Conservation (phyloP, 495 filamentous ascomycete genomes). For the Podospora tetraspora region DNA sequence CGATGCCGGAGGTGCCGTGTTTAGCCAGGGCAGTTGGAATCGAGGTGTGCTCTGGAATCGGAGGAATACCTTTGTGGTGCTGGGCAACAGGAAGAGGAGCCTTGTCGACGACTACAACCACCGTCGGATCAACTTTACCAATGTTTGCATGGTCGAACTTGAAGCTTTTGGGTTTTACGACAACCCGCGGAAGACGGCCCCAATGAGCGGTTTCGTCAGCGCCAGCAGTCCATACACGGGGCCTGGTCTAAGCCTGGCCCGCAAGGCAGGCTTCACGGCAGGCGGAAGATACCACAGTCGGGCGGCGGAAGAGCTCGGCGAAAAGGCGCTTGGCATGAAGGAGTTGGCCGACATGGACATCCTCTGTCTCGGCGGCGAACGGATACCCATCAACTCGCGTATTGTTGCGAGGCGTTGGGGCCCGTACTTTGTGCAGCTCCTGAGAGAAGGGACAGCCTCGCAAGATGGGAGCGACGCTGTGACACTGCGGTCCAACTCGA, state of each 20-base stretch:
- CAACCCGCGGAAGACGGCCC: constrained; percentile 72
- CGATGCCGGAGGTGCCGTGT: constrained; percentile 89
- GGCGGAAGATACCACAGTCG: constrained; percentile 61
- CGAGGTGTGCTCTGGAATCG: constrained; percentile 87
- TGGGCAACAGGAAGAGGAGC: constrained; percentile 86
- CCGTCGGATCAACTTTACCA: constrained; percentile 92
- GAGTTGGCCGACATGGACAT: constrained; percentile 98
- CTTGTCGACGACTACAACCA: constrained; percentile 99
- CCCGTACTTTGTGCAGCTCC: constrained; percentile 85
- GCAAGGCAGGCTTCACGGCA: constrained; percentile 58
- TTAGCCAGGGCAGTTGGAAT: constrained; percentile 96
- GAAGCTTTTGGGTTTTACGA: constrained; percentile 97
- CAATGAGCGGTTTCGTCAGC: constrained; percentile 74
- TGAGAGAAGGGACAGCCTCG: constrained; percentile 65
- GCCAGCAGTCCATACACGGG: constrained; percentile 62
- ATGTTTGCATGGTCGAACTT: constrained; percentile 91
- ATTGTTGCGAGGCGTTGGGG: constrained; percentile 87
- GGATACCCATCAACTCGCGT: constrained; percentile 88
- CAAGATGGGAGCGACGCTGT: constrained; percentile 50
- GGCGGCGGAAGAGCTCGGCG: constrained; percentile 80
- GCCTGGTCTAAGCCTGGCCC: constrained; percentile 50
- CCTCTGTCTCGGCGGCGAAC: constrained; percentile 79
- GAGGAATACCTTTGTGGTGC: constrained; percentile 87
- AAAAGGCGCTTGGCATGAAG: constrained; percentile 65
- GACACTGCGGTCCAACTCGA: constrained; percentile 37